Percentiles rank a stretch among this genome's conserved stretches.
These are phyloP conservation scores for Globisporangium heterothallicum DNA, from an alignment of 352 stramenopile species.

Conservation along the genomic window DNA sequence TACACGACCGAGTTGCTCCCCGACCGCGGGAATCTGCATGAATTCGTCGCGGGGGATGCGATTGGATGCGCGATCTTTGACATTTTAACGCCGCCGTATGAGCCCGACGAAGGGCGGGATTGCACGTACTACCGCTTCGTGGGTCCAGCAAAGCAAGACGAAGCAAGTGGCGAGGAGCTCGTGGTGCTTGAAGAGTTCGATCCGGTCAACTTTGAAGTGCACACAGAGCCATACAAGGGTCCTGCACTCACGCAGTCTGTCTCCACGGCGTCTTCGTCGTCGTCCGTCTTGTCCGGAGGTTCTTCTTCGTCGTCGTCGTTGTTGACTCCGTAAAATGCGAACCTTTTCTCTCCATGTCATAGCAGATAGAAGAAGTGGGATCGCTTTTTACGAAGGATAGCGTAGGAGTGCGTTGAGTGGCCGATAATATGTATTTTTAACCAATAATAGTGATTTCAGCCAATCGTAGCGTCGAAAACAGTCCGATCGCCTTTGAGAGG, in stretches of 20 bases:
- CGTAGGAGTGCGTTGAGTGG: not conserved
- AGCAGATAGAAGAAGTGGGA: too few species aligned
- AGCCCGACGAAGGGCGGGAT: conserved; percentile 52
- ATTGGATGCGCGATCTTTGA: conserved; percentile 81
- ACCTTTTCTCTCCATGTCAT: too few species aligned
- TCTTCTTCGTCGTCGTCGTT: not conserved
- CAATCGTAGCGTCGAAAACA: not conserved
- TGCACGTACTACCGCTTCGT: conserved; percentile 72
- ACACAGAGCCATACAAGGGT: conserved; percentile 40
- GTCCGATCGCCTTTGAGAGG: not conserved
- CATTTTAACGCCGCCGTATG: conserved; percentile 83
- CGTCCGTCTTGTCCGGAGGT: not conserved
- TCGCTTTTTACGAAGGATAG: not conserved
- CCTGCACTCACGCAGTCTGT: conserved; percentile 20
- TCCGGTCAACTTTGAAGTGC: conserved; percentile 49
- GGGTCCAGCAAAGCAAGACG: conserved; percentile 11
- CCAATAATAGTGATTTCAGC: not conserved
- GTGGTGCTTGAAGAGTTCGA: conserved; percentile 44
- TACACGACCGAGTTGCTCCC: conserved; percentile 68
- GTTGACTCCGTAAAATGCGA: not conserved
- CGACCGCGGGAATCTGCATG: conserved; percentile 67
- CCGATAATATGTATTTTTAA: not conserved
- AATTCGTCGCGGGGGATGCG: conserved; percentile 65
- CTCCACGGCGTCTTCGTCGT: conserved; percentile 1
- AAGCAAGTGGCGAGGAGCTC: conserved; percentile 5